These are phyloP conservation scores for Acanthamoeba lenticulata DNA, from an alignment of 208 protist genomes.

Conservation along the genomic window DNA sequence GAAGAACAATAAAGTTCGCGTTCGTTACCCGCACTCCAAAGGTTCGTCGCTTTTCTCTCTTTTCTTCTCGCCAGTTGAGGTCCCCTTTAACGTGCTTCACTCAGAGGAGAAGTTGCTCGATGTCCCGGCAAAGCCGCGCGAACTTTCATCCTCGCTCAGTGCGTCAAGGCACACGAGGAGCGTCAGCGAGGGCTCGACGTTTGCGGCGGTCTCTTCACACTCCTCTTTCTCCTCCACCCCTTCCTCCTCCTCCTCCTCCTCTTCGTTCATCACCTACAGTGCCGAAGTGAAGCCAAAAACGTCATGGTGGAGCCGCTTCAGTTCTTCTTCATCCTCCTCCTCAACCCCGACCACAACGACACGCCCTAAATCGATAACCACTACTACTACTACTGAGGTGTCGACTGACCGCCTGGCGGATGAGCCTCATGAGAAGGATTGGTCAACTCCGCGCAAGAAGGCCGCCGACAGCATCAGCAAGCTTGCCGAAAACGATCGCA, in stretches of 20 bases:
- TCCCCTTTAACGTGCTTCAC: background rate
- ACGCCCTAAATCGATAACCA: background rate
- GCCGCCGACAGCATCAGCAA: background rate
- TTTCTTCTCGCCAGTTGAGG: background rate
- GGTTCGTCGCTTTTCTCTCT: background rate
- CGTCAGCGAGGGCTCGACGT: background rate
- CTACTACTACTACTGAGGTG: no score
- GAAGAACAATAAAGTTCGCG: background rate
- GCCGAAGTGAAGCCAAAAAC: background rate
- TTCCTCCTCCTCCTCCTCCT: background rate
- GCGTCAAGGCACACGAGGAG: background rate
- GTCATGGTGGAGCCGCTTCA: background rate
- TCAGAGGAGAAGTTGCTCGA: background rate
- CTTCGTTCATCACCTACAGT: background rate
- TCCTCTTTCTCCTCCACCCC: constrained; percentile 6
- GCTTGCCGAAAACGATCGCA: background rate
- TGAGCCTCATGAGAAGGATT: background rate
- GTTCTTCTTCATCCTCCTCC: background rate
- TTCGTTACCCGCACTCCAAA: background rate
- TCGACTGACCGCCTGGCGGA: background rate
- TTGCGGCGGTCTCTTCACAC: background rate
- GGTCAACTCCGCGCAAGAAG: background rate
- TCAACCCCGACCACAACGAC: background rate
- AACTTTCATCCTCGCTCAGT: background rate
- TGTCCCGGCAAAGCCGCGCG: background rate